Base-by-base conservation (phyloP, 371 early-diverging fungal genomes). In the Rhizomucor pusillus region DNA sequence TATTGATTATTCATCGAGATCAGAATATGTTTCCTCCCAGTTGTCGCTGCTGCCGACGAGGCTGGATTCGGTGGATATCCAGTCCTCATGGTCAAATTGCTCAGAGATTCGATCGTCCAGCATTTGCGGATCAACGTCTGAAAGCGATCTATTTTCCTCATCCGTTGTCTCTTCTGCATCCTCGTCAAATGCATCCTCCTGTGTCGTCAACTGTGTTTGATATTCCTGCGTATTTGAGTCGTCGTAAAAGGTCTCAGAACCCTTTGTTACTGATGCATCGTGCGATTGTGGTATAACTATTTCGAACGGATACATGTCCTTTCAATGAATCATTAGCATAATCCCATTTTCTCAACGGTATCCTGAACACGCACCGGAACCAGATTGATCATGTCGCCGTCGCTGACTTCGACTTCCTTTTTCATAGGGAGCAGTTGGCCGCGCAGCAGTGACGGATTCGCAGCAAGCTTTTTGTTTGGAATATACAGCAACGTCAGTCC, bases 41-140 rank as follows among this genome's bases (percentile, higher is more conserved):
- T 35, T 39, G 24, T 54, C 54, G 12, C 35, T 23, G 29, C 29
- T 29, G 16, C 55, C 55, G 9, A 55, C 11, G 13, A 55, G 25
- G 23, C 55, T 55, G 0, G 55, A 55, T 55, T 55, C 55, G 16
- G 47, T 24, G 7, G 55, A 55, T 10, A 34, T 39, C 14, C 14
- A 33, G 19, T 34, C 23, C 18, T 19, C 20, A 16, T 50, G 19
- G 3, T 50, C 36, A 35, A 29, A 35, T 35, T 16, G 9, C 9
- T 11, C 44, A 20, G 16, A 34, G 29, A 35, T 22, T 10, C 25
- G 33, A 9, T 39, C 43, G 33, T 43, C 36, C 39, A n/a, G 36
- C 37, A 3, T 11, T 4, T 11, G 9, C 14, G 13, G 35, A 41
- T 41, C 41, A 41, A 19, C 41, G 11, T 41, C 41, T 16, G 41